These are phyloP conservation scores for Tolypocladium nubicola DNA, from an alignment of 2,329 filamentous ascomycete species.

Conservation along the genomic window DNA sequence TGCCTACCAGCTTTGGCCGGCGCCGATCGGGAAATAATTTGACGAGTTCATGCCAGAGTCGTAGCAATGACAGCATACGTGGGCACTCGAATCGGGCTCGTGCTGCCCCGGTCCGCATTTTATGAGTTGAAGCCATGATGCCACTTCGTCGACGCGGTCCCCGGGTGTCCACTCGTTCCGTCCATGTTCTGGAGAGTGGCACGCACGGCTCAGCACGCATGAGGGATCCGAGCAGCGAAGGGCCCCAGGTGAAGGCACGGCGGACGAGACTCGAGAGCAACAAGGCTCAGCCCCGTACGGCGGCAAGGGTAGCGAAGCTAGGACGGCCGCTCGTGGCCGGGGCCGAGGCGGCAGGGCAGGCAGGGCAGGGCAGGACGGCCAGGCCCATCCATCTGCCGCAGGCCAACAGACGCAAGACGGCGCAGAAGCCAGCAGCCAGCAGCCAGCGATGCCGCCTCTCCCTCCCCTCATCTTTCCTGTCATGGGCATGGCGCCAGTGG, in stretches of 20 bases:
- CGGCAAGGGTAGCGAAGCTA: not conserved
- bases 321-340: not conserved
- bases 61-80: not conserved
- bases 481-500: not conserved
- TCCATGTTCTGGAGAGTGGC: not conserved
- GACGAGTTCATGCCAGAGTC: slow-evolving; percentile 4
- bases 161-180: slow-evolving; percentile 2
- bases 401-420: not conserved
- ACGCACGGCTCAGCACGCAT: not conserved
- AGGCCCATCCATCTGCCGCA: not conserved
- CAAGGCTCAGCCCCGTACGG: not conserved
- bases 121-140: slow-evolving; percentile 1
- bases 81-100: not conserved
- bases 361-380: not conserved
- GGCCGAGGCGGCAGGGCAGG: not conserved
- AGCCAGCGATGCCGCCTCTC: not conserved
- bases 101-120: not conserved
- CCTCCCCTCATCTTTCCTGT: too few species aligned
- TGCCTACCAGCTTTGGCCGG: not conserved
- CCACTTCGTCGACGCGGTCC: not conserved
- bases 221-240: not conserved
- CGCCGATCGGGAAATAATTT: slow-evolving; percentile 6
- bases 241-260: not conserved
- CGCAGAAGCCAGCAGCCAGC: not conserved
- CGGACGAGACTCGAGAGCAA: not conserved